Conservation (phyloP, 805 yeast species). For the Zygosaccharomyces bailii region DNA sequence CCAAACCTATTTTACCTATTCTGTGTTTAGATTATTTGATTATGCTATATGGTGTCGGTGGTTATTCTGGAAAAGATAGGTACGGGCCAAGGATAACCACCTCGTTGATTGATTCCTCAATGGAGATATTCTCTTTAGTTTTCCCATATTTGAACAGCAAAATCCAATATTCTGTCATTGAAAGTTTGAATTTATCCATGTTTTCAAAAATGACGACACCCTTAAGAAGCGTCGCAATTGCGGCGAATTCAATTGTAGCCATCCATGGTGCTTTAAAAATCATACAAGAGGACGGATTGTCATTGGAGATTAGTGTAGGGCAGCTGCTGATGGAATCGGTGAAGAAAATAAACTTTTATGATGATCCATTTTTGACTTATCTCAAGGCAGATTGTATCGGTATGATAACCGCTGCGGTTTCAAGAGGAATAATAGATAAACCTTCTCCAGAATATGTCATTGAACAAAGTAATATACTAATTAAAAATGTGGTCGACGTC, state of each 20-base stretch:
- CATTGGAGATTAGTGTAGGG: constrained; percentile 40
- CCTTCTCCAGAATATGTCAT: constrained; percentile 21
- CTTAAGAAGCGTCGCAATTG: constrained; percentile 46
- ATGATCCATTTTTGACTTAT: constrained; percentile 41
- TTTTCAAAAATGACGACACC: constrained; percentile 39
- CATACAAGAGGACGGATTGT: constrained; percentile 22
- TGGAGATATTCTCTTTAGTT: constrained; percentile 67
- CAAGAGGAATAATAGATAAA: constrained; percentile 14
- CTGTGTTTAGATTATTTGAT: constrained; percentile 43
- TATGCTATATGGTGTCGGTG: constrained; percentile 27
- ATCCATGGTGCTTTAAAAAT: constrained; percentile 48
- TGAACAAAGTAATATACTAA: constrained; percentile 49
- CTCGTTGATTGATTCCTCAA: constrained; percentile 67
- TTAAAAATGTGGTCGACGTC: constrained; percentile 63
- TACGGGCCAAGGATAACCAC: constrained; percentile 45
- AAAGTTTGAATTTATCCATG: constrained; percentile 61
- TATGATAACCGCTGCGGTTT: constrained; percentile 40
- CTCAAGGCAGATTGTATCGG: constrained; percentile 60
- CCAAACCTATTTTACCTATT: constrained; percentile 40
- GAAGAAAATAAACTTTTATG: constrained; percentile 40
- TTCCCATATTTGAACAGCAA: constrained; percentile 71
- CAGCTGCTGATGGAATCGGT: constrained; percentile 50
- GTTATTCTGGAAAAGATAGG: constrained; percentile 15
- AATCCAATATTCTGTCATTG: constrained; percentile 84
- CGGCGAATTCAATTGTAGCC: constrained; percentile 61